A percentile compares a stretch with the other conserved stretches of the same genome.
These are phyloP conservation scores for Cordyceps militaris DNA, from an alignment of 2,329 filamentous ascomycete genomes.

Conservation along the genomic window DNA sequence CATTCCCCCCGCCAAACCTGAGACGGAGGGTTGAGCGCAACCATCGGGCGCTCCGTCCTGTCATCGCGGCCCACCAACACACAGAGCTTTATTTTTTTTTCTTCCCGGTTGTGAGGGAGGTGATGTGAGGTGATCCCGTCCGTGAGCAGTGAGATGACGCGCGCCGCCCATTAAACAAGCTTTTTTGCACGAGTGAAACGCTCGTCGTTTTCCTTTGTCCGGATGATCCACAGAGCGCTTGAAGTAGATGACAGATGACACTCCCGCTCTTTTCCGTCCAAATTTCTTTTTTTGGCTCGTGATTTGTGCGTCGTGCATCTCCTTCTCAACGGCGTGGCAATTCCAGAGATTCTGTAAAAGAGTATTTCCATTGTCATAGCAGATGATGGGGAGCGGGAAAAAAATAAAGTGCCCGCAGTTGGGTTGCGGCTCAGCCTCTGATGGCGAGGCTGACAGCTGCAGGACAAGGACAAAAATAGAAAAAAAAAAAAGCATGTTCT, in stretches of 20 bases:
- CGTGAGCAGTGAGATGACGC: background rate
- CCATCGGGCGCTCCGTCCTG: background rate
- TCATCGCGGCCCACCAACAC: background rate
- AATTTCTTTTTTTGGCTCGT: background rate
- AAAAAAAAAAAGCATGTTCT: background rate
- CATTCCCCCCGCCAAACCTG: background rate
- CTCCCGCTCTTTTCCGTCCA: background rate
- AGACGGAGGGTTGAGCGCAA: constrained; percentile 1
- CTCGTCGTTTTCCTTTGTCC: background rate
- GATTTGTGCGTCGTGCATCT: background rate
- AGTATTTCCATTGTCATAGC: background rate
- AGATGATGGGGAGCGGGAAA: background rate
- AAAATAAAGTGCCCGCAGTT: background rate
- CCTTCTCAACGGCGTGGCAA: background rate
- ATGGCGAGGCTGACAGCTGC: background rate
- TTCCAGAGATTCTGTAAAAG: background rate
- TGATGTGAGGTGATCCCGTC: background rate
- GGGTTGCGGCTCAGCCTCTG: background rate
- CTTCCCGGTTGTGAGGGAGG: background rate
- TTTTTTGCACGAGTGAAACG: background rate
- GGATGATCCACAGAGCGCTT: background rate
- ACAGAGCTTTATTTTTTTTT: background rate
- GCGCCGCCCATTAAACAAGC: background rate
- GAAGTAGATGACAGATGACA: background rate
- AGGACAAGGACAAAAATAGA: background rate